phyloP scores from a whole-genome alignment of 2,329 filamentous ascomycete genomes.

The Gaeumannomyces tritici region DNA sequence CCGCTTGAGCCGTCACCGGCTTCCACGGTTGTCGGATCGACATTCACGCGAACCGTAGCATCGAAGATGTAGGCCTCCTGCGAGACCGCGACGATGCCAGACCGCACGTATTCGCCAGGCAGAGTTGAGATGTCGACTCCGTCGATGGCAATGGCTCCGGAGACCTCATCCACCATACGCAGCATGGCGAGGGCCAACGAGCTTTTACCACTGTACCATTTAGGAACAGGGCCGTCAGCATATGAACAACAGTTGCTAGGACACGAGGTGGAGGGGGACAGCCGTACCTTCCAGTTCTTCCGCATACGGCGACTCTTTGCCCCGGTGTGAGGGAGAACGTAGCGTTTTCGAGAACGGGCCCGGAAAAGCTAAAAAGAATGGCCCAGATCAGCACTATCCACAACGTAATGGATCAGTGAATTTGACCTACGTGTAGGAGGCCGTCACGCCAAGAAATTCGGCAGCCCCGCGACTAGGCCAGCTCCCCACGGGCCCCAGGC shows the following conservation, averaged over 20 bases:
- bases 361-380: neutral
- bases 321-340: conserved; percentile 17
- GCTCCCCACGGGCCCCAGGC: neutral
- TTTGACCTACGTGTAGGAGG: conserved; percentile 4
- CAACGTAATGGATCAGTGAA: neutral
- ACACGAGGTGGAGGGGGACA: neutral
- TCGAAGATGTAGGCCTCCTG: conserved; percentile 41
- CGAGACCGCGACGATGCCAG: conserved; percentile 30
- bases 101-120: conserved; percentile 16
- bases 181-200: conserved; percentile 28
- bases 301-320: conserved; percentile 24
- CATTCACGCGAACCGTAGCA: conserved; percentile 38
- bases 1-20: conserved; percentile 20
- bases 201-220: conserved; percentile 15
- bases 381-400: neutral
- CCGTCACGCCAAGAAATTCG: conserved; percentile 5
- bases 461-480: conserved; percentile 4
- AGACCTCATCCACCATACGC: conserved; percentile 32
- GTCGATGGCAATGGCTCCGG: conserved; percentile 35
- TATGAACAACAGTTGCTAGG: neutral
- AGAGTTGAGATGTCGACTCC: conserved; percentile 23
- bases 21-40: conserved; percentile 29
- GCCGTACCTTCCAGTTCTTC: conserved; percentile 21
- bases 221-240: neutral
- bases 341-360: conserved; percentile 13